These are phyloP conservation scores for Malassezia dermatis DNA, from an alignment of 1,284 basidiomycete genomes.

Conservation along the genomic window DNA sequence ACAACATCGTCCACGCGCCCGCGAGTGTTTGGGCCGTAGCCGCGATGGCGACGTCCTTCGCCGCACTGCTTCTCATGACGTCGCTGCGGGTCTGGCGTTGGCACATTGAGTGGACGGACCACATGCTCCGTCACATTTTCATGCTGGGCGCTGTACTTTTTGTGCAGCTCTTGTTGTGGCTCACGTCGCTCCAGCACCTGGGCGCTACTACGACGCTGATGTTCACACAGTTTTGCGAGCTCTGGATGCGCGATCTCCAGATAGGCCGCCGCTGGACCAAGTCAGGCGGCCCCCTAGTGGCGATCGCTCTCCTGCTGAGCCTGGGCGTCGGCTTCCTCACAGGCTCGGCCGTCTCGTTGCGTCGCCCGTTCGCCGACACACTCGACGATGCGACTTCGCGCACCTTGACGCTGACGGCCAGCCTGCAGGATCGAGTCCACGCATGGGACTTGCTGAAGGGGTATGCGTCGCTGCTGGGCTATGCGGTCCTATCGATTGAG, in stretches of 20 bases:
- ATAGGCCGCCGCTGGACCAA: conserved; percentile 20
- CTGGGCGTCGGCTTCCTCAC: conserved; percentile 23
- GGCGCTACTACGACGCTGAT: conserved; percentile 36
- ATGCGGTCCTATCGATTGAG: conserved; percentile 39
- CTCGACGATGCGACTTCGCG: conserved; percentile 6
- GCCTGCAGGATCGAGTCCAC: conserved; percentile 20
- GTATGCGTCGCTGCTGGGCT: conserved; percentile 25
- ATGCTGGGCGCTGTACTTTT: conserved; percentile 29
- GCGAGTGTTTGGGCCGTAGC: conserved; percentile 38
- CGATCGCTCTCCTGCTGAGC: conserved; percentile 29
- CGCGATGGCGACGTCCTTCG: conserved; percentile 25
- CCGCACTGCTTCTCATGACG: conserved; percentile 25
- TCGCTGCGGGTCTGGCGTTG: conserved; percentile 42
- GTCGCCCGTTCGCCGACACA: conserved; percentile 7
- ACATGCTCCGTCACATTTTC: conserved; percentile 23
- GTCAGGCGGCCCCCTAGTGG: conserved; percentile 32
- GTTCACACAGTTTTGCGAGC: conserved; percentile 45
- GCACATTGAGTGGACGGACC: conserved; percentile 22
- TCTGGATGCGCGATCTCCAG: conserved; percentile 40
- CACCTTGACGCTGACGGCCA: conserved; percentile 22
- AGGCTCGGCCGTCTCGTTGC: conserved; percentile 8
- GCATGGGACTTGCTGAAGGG: conserved; percentile 20
- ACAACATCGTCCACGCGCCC: conserved; percentile 3
- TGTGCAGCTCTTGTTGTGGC: conserved; percentile 33
- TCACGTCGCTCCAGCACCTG: conserved; percentile 35